Evolutionary conservation across 352 stramenopile species (phyloP).

Genomic region (Phytophthora quininea): DNA sequence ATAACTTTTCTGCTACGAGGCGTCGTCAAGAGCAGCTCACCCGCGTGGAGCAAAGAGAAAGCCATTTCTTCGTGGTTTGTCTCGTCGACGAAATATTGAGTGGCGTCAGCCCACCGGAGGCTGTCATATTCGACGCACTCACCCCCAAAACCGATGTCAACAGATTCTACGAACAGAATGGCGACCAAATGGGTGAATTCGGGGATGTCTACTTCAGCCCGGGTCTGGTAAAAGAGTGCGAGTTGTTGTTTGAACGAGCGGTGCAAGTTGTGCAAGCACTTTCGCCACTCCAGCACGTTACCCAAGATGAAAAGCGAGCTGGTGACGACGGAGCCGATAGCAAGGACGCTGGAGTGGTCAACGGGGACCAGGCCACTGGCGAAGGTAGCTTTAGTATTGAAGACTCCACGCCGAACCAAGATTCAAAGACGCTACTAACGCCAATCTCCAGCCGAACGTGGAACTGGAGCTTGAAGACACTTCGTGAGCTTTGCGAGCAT

Average conservation of each 20-base stretch:
- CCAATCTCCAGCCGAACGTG: constrained; percentile 21
- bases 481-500: constrained; percentile 28
- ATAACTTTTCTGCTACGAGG: constrained; percentile 57
- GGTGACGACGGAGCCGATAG: neutral
- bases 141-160: constrained; percentile 25
- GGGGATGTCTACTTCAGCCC: constrained; percentile 49
- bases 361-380: no score
- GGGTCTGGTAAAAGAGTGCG: constrained; percentile 23
- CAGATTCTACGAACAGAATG: constrained; percentile 41
- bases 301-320: constrained; percentile 5
- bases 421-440: constrained; percentile 1
- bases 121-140: constrained; percentile 36
- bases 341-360: no score
- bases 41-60: constrained; percentile 30
- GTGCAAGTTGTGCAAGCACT: constrained; percentile 19
- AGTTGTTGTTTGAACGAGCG: constrained; percentile 36
- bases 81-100: constrained; percentile 63
- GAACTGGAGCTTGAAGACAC: constrained; percentile 41
- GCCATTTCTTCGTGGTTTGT: constrained; percentile 53
- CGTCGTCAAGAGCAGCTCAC: constrained; percentile 25
- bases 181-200: constrained; percentile 19
- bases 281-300: neutral
- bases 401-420: neutral
- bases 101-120: constrained; percentile 35
- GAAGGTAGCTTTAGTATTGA: neutral